phyloP scores from a whole-genome alignment of 2,329 filamentous ascomycete genomes.

The Fusarium sp. region DNA sequence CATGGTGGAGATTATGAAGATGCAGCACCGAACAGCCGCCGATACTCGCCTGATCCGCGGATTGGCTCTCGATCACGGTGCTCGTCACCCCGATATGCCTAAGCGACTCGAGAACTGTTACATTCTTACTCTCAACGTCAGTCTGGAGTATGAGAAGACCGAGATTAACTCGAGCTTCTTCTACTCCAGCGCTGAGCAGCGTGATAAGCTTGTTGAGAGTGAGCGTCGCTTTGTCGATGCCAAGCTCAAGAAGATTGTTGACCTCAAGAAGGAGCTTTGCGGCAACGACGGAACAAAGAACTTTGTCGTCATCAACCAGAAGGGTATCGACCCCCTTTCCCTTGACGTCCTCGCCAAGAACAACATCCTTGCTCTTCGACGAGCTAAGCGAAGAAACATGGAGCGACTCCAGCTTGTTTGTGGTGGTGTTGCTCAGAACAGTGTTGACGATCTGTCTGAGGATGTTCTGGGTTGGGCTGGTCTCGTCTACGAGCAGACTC shows the following conservation, averaged over 20 bases:
- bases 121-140: conserved; percentile 96
- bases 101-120: conserved; percentile 95
- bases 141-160: conserved; percentile 97
- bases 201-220: conserved; percentile 97
- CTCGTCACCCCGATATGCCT: conserved; percentile 97
- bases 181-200: conserved; percentile 96
- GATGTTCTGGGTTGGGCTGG: conserved; percentile 96
- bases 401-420: conserved; percentile 95
- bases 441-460: conserved; percentile 89
- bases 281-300: conserved; percentile 92
- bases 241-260: conserved; percentile 96
- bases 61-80: conserved; percentile 92
- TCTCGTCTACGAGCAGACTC: conserved; percentile 94
- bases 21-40: conserved; percentile 96
- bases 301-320: conserved; percentile 99
- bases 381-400: conserved; percentile 99
- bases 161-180: conserved; percentile 99
- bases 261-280: conserved; percentile 97
- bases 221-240: conserved; percentile 96
- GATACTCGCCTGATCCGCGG: conserved; percentile 97
- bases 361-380: conserved; percentile 91
- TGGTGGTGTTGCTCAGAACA: conserved; percentile 92
- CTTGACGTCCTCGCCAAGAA: conserved; percentile 98
- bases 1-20: conserved; percentile 99
- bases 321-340: conserved; percentile 96